Base-by-base conservation (phyloP, 2,329 filamentous ascomycete genomes). In the Torrubiella hemipterigena region DNA sequence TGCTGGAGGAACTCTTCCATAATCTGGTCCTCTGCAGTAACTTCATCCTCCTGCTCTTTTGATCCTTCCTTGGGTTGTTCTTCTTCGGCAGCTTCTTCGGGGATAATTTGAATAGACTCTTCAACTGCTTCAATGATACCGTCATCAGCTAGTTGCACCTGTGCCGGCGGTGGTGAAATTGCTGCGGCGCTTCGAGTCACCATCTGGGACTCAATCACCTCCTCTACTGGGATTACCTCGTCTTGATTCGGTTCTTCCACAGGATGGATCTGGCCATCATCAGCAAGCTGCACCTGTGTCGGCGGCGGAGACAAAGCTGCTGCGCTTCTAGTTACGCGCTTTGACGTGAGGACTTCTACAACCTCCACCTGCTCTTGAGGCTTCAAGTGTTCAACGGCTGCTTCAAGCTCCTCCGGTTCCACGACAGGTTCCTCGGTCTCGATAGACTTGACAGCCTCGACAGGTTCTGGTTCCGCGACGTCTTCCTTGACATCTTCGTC, bases 1-100 rank as follows among this genome's bases (percentile, higher is more conserved):
- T 45, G 43, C 27, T 50, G 47, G 19, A 47, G 30, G 18, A 45
- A 45, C 35, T 51, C 48, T 18, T 41, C 38, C 42, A 50, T 50
- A 33, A 51, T 43, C 40, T 51, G 48, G 35, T 47, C 40, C 18
- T 48, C 42, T 24, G 40, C 45, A 13, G 32, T 42, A 22, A 42
- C 31, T 6, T 17, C 27, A 16, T 32, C 33, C 13, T 32, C 29
- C 7, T 25, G 30, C 8, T 31, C 29, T 12, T 17, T 24, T 26
- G 17, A 10, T 16, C 17, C 16, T 4, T 31, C 33, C 21, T 39
- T 28, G 9, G 12, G 23, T 30, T 34, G 30, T 23, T 32, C 20
- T n/a, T 31, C 31, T 11, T 31, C 22, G 20, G 30, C 17, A 21
- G n/a, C 9, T 16, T 17, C 25, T 30, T 31, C 29, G 14, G n/a